Evolutionary conservation across 2,329 filamentous ascomycete species (phyloP).

Genomic region (Cladosporium halotolerans): DNA sequence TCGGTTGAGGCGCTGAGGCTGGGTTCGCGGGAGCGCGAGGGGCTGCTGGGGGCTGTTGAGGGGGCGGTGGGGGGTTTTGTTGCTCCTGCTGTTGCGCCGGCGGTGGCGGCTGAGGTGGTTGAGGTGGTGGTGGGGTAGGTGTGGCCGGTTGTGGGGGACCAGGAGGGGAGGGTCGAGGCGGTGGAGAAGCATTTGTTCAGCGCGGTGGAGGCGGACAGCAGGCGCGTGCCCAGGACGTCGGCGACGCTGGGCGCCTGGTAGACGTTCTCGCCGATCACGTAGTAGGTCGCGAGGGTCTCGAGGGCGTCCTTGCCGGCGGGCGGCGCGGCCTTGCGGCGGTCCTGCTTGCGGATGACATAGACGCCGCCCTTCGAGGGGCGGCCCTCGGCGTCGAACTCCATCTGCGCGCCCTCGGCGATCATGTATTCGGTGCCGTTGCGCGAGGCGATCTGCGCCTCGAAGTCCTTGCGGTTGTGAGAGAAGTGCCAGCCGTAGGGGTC

Average conservation of each 20-base stretch:
- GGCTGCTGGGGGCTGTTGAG: constrained; percentile 19
- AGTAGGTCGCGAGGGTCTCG: constrained; percentile 52
- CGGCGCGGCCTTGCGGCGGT: constrained; percentile 27
- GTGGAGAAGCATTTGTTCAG: constrained; percentile 51
- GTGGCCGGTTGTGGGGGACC: constrained; percentile 54
- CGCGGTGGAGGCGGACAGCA: constrained; percentile 52
- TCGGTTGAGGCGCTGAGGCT: constrained; percentile 33
- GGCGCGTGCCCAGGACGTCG: constrained; percentile 47
- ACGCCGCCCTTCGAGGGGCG: constrained; percentile 49
- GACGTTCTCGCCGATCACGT: constrained; percentile 54
- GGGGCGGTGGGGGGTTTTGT: neutral
- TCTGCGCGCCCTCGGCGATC: constrained; percentile 34
- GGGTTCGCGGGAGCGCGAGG: constrained; percentile 39
- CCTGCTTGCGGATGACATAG: constrained; percentile 28
- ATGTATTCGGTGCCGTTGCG: constrained; percentile 56
- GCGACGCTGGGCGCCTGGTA: constrained; percentile 57
- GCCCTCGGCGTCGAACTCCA: constrained; percentile 25
- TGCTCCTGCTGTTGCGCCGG: constrained; percentile 4
- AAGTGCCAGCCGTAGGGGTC: constrained; percentile 45
- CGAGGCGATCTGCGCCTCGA: constrained; percentile 50
- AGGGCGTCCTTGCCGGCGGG: constrained; percentile 44
- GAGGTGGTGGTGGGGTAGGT: constrained; percentile 42
- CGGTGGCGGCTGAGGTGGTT: constrained; percentile 32
- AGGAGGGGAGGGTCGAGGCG: constrained; percentile 49
- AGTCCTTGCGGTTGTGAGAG: constrained; percentile 49